A percentile compares a stretch with the other conserved stretches of the same genome.
These are phyloP conservation scores for Ustilago trichophora DNA, from an alignment of 1,284 basidiomycete genomes.

Conservation along the genomic window DNA sequence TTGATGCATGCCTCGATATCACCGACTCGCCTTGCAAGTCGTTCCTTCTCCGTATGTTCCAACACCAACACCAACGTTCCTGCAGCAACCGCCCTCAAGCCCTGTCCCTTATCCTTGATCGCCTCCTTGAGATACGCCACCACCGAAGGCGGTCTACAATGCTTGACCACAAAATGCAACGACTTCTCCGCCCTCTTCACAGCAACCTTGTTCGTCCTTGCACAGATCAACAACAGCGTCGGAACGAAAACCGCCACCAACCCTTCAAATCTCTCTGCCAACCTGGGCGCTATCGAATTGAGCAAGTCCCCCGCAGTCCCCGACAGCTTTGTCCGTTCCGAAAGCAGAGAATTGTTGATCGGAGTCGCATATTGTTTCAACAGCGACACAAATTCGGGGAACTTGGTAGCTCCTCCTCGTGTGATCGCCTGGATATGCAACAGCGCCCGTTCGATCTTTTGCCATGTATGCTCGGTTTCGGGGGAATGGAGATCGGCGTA, in stretches of 20 bases:
- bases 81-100: constrained; percentile 36
- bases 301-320: constrained; percentile 69
- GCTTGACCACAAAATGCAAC: constrained; percentile 67
- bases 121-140: constrained; percentile 67
- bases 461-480: constrained; percentile 64
- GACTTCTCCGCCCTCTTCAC: constrained; percentile 69
- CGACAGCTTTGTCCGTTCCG: constrained; percentile 69
- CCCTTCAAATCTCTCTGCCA: constrained; percentile 66
- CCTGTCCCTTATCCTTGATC: constrained; percentile 66
- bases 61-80: constrained; percentile 54
- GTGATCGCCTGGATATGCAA: constrained; percentile 52
- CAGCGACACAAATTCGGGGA: constrained; percentile 35
- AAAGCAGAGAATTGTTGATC: constrained; percentile 66
- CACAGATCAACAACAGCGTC: constrained; percentile 68
- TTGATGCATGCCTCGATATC: constrained; percentile 68
- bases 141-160: constrained; percentile 67
- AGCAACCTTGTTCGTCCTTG: constrained; percentile 70
- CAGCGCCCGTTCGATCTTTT: constrained; percentile 51
- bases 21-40: constrained; percentile 53
- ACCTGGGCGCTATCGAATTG: constrained; percentile 69
- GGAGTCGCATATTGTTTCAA: constrained; percentile 41
- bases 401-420: constrained; percentile 56
- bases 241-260: constrained; percentile 69
- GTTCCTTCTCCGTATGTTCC: constrained; percentile 61
- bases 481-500: constrained; percentile 12